Percentiles rank a stretch among this genome's conserved stretches.
Conservation (phyloP, 495 filamentous ascomycete genomes). For the Podospora sp. region DNA sequence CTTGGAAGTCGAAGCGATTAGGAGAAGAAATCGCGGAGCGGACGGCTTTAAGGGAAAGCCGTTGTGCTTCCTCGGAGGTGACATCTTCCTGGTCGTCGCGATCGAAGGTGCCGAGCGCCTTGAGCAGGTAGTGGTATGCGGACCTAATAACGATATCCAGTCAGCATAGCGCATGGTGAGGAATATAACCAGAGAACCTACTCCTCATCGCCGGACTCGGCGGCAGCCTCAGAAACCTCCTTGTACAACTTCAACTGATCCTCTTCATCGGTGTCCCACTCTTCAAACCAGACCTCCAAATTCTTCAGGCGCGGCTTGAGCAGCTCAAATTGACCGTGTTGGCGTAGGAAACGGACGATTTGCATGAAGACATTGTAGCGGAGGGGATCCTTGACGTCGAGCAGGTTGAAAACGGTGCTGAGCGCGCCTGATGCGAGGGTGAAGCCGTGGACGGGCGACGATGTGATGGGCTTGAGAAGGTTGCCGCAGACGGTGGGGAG, state of each 20-base stretch:
- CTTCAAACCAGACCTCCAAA: constrained; percentile 75
- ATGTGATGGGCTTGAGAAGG: constrained; percentile 81
- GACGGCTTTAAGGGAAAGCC: constrained; percentile 80
- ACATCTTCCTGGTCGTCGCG: constrained; percentile 60
- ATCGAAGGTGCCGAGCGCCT: constrained; percentile 81
- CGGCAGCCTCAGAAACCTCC: constrained; percentile 74
- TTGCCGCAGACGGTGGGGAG: constrained; percentile 84
- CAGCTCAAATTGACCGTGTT: constrained; percentile 72
- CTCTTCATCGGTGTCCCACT: constrained; percentile 82
- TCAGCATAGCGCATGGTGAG: constrained; percentile 21
- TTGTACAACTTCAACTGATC: constrained; percentile 80
- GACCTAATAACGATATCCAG: constrained; percentile 43
- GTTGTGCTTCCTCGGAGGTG: constrained; percentile 69
- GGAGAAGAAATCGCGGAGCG: constrained; percentile 77
- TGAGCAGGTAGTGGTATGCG: constrained; percentile 79
- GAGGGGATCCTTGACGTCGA: constrained; percentile 69
- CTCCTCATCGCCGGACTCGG: constrained; percentile 74
- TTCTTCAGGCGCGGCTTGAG: constrained; percentile 77
- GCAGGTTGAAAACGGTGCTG: constrained; percentile 95
- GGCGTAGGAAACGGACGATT: constrained; percentile 77
- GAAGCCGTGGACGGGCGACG: constrained; percentile 80
- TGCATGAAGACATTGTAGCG: constrained; percentile 88
- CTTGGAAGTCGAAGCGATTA: constrained; percentile 88
- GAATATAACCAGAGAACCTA: constrained; percentile 44
- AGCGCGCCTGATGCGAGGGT: constrained; percentile 84